Percentiles rank a stretch among this genome's conserved stretches.
These are phyloP conservation scores for Quercus dentata DNA, from an alignment of 306 rosid genomes.

Conservation along the genomic window DNA sequence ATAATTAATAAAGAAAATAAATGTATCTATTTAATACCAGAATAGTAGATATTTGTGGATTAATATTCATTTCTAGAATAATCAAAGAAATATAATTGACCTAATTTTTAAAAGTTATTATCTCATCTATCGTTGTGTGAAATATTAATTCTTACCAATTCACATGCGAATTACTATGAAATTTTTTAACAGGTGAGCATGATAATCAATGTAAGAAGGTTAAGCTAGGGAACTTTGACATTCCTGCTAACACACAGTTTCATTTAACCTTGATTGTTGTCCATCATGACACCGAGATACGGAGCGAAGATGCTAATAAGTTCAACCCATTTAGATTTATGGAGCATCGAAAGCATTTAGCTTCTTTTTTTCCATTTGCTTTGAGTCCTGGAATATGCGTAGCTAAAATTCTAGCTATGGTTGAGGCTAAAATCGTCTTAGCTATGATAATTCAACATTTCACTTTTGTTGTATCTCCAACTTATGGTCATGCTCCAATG, in stretches of 20 bases:
- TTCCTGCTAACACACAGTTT: constrained; percentile 59
- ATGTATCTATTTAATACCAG: too few relatives aligned
- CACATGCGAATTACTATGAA: too few relatives aligned
- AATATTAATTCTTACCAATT: too few relatives aligned
- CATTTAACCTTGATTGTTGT: constrained; percentile 42
- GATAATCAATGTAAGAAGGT: constrained; percentile 46
- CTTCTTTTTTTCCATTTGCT: constrained; percentile 57
- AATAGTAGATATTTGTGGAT: too few relatives aligned
- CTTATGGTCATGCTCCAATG: constrained; percentile 46
- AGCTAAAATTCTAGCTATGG: constrained; percentile 59
- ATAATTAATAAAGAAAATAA: too few relatives aligned
- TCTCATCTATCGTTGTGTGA: too few relatives aligned
- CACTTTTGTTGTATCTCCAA: constrained; percentile 43
- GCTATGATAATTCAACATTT: constrained; percentile 38
- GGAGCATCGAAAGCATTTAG: constrained; percentile 51
- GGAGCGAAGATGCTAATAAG: constrained; percentile 65
- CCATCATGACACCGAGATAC: constrained; percentile 52
- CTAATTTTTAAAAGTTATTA: too few relatives aligned
- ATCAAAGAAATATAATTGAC: too few relatives aligned
- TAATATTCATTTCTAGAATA: too few relatives aligned
- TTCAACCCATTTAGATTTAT: constrained; percentile 62
- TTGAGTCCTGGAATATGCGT: constrained; percentile 58
- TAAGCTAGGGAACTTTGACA: constrained; percentile 45
- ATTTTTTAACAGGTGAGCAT: constrained; percentile 41
- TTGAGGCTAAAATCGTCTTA: constrained; percentile 45